Evolutionary conservation across 2,329 filamentous ascomycete genomes (phyloP).

Genomic region (Myrmaecium sp.): DNA sequence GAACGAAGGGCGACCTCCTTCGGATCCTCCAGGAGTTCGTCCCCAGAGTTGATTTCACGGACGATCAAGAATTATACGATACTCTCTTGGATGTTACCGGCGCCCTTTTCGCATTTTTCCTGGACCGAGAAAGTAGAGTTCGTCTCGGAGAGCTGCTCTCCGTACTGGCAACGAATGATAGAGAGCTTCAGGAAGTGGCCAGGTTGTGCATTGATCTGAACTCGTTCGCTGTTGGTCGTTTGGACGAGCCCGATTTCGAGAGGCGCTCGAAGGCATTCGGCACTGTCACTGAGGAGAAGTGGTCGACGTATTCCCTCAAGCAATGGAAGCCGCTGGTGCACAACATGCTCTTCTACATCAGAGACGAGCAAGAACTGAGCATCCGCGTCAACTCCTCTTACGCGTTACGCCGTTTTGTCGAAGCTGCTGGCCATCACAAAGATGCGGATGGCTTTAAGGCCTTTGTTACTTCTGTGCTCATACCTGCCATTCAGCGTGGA

Average conservation of each 20-base stretch:
- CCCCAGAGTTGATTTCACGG: slow-evolving; percentile 40
- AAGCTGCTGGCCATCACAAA: slow-evolving; percentile 32
- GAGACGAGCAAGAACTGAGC: slow-evolving; percentile 73
- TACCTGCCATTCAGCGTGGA: slow-evolving; percentile 63
- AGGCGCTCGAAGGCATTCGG: slow-evolving; percentile 62
- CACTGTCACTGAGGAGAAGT: slow-evolving; percentile 47
- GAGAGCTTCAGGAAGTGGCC: slow-evolving; percentile 45
- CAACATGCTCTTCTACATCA: slow-evolving; percentile 78
- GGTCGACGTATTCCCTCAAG: slow-evolving; percentile 41
- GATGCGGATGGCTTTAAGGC: slow-evolving; percentile 34
- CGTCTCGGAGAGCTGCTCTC: slow-evolving; percentile 56
- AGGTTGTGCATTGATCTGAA: slow-evolving; percentile 65
- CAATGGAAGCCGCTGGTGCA: slow-evolving; percentile 82
- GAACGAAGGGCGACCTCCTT: slow-evolving; percentile 65
- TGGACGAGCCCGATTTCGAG: slow-evolving; percentile 83
- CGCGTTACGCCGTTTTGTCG: slow-evolving; percentile 60
- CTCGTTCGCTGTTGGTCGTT: slow-evolving; percentile 50
- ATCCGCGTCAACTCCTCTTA: slow-evolving; percentile 73
- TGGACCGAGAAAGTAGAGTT: slow-evolving; percentile 59
- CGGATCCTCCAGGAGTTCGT: slow-evolving; percentile 70
- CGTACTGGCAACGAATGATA: slow-evolving; percentile 50
- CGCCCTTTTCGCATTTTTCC: slow-evolving; percentile 79
- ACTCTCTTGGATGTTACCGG: slow-evolving; percentile 59
- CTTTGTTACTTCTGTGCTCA: slow-evolving; percentile 46
- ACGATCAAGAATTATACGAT: slow-evolving; percentile 40